Percentiles rank a stretch among this genome's conserved stretches.
phyloP scores from a whole-genome alignment of 768 basidiomycete species.

The Lactifluus subvellereus region DNA sequence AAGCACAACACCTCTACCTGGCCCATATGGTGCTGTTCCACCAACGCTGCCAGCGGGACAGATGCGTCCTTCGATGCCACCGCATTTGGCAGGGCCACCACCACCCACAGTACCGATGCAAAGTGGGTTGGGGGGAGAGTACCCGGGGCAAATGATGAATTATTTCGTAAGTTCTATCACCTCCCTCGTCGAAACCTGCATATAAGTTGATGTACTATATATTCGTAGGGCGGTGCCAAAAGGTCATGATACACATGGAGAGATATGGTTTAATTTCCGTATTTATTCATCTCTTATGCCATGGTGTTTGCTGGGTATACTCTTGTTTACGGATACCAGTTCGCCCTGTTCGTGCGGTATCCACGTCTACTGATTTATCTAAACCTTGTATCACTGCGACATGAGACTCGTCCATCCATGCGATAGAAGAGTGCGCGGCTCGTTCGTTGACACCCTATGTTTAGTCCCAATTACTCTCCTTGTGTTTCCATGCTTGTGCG shows the following conservation, averaged over 20 bases:
- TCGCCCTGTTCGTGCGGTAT: constrained; percentile 3
- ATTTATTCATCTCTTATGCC: constrained; percentile 19
- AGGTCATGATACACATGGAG: constrained; percentile 6
- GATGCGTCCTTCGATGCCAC: constrained; percentile 43
- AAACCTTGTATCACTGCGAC: neutral
- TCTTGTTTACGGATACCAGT: constrained; percentile 1
- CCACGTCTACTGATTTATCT: constrained; percentile 1
- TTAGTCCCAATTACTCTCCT: neutral
- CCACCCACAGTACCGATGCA: constrained; percentile 23
- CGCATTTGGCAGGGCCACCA: constrained; percentile 39
- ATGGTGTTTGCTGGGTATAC: constrained; percentile 2
- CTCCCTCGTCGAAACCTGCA: neutral
- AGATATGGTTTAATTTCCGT: neutral
- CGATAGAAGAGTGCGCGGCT: neutral
- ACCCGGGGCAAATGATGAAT: constrained; percentile 64
- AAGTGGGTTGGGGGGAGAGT: constrained; percentile 24
- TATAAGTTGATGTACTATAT: neutral
- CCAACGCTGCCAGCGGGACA: constrained; percentile 35
- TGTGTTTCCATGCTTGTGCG: too few species aligned
- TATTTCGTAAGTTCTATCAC: constrained; percentile 48
- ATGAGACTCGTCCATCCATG: neutral
- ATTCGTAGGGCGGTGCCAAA: constrained; percentile 8
- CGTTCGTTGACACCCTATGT: neutral
- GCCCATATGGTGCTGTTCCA: constrained; percentile 21
- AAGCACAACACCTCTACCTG: constrained; percentile 9